A percentile compares a stretch with the other conserved stretches of the same genome.
Evolutionary conservation across 2,329 filamentous ascomycete species (phyloP).

Genomic region (Cladosporium sp.): DNA sequence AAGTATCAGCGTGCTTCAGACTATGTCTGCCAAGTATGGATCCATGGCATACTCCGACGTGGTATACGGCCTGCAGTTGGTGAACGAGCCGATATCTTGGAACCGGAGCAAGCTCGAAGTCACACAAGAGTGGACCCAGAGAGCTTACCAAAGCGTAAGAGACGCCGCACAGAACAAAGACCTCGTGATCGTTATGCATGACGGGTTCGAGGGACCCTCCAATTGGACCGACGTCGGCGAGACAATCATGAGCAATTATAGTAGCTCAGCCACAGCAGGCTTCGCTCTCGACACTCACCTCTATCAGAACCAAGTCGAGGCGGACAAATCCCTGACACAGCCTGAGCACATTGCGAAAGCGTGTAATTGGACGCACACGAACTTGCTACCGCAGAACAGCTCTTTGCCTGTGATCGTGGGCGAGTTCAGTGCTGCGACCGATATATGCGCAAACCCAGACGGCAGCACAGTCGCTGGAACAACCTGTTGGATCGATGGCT

Average conservation of each 20-base stretch:
- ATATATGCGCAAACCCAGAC: slow-evolving; percentile 47
- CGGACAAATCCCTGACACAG: slow-evolving; percentile 40
- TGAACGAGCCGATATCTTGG: slow-evolving; percentile 46
- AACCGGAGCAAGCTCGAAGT: slow-evolving; percentile 37
- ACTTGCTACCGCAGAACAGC: slow-evolving; percentile 36
- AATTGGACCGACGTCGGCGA: slow-evolving; percentile 35
- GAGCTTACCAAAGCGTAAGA: slow-evolving; percentile 39
- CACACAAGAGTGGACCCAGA: slow-evolving; percentile 39
- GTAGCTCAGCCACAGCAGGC: slow-evolving; percentile 28
- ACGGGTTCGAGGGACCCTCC: slow-evolving; percentile 37
- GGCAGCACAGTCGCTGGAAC: slow-evolving; percentile 38
- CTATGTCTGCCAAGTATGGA: slow-evolving; percentile 44
- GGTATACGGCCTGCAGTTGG: slow-evolving; percentile 46
- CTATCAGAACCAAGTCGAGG: slow-evolving; percentile 45
- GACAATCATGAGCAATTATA: slow-evolving; percentile 26
- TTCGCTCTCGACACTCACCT: slow-evolving; percentile 48
- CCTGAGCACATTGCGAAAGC: slow-evolving; percentile 44
- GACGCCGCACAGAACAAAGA: slow-evolving; percentile 34
- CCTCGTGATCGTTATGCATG: slow-evolving; percentile 43
- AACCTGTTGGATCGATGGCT: slow-evolving; percentile 37
- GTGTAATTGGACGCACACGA: slow-evolving; percentile 38
- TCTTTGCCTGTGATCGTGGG: slow-evolving; percentile 43
- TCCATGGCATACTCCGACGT: slow-evolving; percentile 41
- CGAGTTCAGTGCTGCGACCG: slow-evolving; percentile 47
- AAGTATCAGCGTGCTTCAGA: slow-evolving; percentile 41